Conservation (phyloP, 192 early-diverging fungal species). For the Kappamyces sp. region DNA sequence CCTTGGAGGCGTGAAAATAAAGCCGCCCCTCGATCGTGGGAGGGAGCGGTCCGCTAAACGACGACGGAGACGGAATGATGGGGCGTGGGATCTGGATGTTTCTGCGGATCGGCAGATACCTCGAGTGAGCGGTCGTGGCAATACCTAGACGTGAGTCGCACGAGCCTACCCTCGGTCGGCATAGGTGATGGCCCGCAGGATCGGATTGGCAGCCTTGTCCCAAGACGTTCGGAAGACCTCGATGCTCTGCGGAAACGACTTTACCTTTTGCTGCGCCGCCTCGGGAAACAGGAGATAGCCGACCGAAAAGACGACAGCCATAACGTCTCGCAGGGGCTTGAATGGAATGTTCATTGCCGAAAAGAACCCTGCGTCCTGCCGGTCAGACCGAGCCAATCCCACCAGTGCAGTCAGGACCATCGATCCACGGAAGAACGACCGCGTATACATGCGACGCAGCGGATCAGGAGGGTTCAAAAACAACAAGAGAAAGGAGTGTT, state of each 20-base stretch:
- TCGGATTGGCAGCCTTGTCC: conserved; percentile 78
- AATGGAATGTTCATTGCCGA: conserved; percentile 78
- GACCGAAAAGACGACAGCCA: conserved; percentile 68
- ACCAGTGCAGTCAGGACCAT: conserved; percentile 78
- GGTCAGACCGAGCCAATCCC: conserved; percentile 7
- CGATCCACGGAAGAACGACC: conserved; percentile 83
- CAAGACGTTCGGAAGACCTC: conserved; percentile 84
- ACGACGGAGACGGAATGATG: conserved; percentile 31
- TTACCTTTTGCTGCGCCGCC: conserved; percentile 74
- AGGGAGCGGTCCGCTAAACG: conserved; percentile 25
- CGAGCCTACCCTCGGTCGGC: conserved; percentile 23
- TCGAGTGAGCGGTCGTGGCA: not conserved
- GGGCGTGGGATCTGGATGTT: conserved; percentile 38
- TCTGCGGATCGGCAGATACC: conserved; percentile 27
- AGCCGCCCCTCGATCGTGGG: conserved; percentile 36
- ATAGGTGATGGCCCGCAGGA: conserved; percentile 46
- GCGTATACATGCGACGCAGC: conserved; percentile 75
- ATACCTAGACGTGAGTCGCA: not conserved
- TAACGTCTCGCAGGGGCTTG: conserved; percentile 64
- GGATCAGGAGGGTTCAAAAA: conserved; percentile 76
- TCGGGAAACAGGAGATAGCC: conserved; percentile 85
- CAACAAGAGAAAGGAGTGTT: conserved; percentile 63
- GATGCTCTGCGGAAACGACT: conserved; percentile 47
- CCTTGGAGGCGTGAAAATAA: conserved; percentile 34
- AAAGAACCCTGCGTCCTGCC: conserved; percentile 81